Percentiles rank a stretch among this genome's conserved stretches.
Evolutionary conservation across 352 stramenopile species (phyloP).

Genomic region (Phytopythium helicoides): DNA sequence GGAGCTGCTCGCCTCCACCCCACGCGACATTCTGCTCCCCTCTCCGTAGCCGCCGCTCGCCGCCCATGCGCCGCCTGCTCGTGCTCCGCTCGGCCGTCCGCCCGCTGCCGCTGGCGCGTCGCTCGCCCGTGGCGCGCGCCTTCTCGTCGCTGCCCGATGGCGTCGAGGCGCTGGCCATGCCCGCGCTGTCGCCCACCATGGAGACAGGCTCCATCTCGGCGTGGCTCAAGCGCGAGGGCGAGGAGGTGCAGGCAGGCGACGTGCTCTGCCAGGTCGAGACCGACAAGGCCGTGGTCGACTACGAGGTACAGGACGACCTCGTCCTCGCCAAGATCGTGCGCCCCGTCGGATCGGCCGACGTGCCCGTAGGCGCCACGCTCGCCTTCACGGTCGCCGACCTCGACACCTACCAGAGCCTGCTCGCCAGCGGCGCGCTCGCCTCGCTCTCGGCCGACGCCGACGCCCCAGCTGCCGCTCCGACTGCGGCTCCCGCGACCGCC

Average conservation of each 20-base stretch:
- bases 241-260: conserved; percentile 89
- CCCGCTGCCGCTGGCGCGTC: conserved; percentile 8
- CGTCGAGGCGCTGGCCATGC: conserved; percentile 87
- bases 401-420: conserved; percentile 66
- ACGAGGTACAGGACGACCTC: conserved; percentile 97
- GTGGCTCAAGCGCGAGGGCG: conserved; percentile 93
- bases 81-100: conserved; percentile 25
- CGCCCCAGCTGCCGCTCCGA: conserved; percentile 6
- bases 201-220: conserved; percentile 90
- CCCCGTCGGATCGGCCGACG: conserved; percentile 78
- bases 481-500: conserved; percentile 6
- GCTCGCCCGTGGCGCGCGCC: conserved; percentile 18
- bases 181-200: conserved; percentile 98
- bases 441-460: conserved; percentile 27
- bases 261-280: conserved; percentile 97
- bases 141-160: conserved; percentile 72
- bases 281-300: conserved; percentile 99
- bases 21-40: no score
- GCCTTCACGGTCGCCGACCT: conserved; percentile 94
- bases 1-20: no score
- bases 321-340: conserved; percentile 95
- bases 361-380: conserved; percentile 92
- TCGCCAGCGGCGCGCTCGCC: conserved; percentile 54
- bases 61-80: conserved; percentile 36
- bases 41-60: conserved; percentile 3